These are phyloP conservation scores for Rhizopogon vesiculosus DNA, from an alignment of 768 basidiomycete genomes.

Conservation along the genomic window DNA sequence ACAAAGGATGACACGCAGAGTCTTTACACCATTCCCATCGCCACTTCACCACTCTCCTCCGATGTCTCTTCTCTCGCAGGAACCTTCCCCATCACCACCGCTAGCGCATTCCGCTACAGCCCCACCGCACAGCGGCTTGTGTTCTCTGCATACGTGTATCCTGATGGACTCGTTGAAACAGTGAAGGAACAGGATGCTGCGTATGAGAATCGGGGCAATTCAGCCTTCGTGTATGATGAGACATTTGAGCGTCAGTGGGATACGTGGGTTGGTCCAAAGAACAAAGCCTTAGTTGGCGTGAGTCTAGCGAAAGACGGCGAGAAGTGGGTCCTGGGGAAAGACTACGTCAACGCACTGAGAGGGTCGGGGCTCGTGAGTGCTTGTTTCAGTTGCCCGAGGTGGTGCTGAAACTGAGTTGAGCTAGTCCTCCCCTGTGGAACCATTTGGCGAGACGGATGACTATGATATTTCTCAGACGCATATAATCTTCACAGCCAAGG, in stretches of 20 bases:
- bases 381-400: not conserved
- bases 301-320: conserved; percentile 40
- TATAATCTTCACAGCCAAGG: conserved; percentile 84
- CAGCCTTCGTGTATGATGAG: conserved; percentile 66
- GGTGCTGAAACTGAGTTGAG: not conserved
- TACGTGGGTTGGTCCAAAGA: conserved; percentile 71
- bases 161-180: conserved; percentile 66
- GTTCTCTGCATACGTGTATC: conserved; percentile 82
- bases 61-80: conserved; percentile 48
- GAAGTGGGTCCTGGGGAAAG: conserved; percentile 48
- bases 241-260: conserved; percentile 79
- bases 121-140: conserved; percentile 56
- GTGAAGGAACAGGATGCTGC: conserved; percentile 66
- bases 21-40: conserved; percentile 57
- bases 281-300: conserved; percentile 67
- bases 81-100: conserved; percentile 62
- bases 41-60: conserved; percentile 28
- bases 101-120: conserved; percentile 68
- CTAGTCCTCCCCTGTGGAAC: conserved; percentile 73
- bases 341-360: conserved; percentile 56
- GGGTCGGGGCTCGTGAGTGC: conserved; percentile 60
- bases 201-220: conserved; percentile 69
- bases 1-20: conserved; percentile 45
- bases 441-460: conserved; percentile 82
- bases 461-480: conserved; percentile 67